Evolutionary conservation across 306 rosid genomes (phyloP), one percentile per base, ranked within the genome.

Genomic region (Citrullus amarus): DNA sequence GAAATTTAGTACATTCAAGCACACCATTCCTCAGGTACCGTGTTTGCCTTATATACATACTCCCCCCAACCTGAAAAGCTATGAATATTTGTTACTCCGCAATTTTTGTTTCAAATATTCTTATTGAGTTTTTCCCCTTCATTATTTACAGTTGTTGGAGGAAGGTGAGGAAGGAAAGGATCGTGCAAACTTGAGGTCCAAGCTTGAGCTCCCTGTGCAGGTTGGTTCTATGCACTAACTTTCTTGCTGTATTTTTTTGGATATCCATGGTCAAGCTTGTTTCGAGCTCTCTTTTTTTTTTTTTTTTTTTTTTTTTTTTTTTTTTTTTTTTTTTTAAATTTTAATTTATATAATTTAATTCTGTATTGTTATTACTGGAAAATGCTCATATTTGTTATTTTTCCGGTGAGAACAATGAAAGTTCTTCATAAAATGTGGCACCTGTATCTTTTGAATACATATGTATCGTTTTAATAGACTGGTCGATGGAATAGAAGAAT

Each of bases 121-220:
- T 78, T 78, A 25, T 46, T 83, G 75, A 79, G 48, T 58, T 82
- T 75, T 50, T 2, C 56, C 8, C 6, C 8, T 18, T 82, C 79
- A 76, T 65, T 57, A 34, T 80, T 80, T 46, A 77, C 83, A 96
- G 99, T 91, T 96, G 56, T 82, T 92, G 91, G 97, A 96, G 82
- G 99, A 96, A 85, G 97, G 96, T 18, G 98, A 90, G 86, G 99
- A 95, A 76, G 99, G 98, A 86, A 96, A 90, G 86, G 97, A 90
- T 80, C 93, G 91, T 54, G 83, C 88, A 76, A 96, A 92, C 75
- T 83, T 96, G 90, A 91, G 91, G 91, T 90, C 99, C 80, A 96
- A 96, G 89, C 98, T 96, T 77, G 98, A 96, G 84, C 96, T 96
- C 62, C 99, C 99, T 30, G 99, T 96, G 84, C 99, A 96, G 99